A percentile compares a stretch with the other conserved stretches of the same genome.
Conservation (phyloP, 2,329 filamentous ascomycete species). For the Colletotrichum sp. region DNA sequence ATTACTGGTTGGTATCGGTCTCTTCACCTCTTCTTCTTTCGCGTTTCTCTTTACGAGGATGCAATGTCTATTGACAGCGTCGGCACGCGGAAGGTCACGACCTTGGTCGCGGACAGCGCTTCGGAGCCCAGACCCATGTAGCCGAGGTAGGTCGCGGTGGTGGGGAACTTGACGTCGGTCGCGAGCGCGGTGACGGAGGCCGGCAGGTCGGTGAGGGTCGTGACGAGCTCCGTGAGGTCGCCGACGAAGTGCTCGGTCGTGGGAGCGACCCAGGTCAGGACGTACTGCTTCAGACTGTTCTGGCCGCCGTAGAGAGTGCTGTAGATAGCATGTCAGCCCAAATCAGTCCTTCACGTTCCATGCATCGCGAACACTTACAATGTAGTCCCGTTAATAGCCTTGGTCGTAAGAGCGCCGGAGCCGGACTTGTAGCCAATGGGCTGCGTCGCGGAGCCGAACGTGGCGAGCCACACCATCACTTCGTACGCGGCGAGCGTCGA, state of each 20-base stretch:
- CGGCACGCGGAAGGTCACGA: conserved; percentile 54
- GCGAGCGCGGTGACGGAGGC: conserved; percentile 20
- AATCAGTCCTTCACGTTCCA: too few relatives aligned
- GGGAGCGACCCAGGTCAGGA: conserved; percentile 54
- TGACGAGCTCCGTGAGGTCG: conserved; percentile 51
- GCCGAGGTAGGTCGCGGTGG: conserved; percentile 49
- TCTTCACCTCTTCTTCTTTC: not conserved
- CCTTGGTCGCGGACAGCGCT: conserved; percentile 44
- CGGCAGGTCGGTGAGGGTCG: conserved; percentile 34
- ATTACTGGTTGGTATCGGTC: not conserved
- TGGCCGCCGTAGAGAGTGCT: conserved; percentile 46
- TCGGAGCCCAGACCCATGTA: conserved; percentile 59
- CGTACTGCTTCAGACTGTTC: conserved; percentile 46
- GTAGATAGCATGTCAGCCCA: not conserved
- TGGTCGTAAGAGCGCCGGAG: conserved; percentile 33
- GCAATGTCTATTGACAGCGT: conserved; percentile 37
- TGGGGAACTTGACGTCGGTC: conserved; percentile 38
- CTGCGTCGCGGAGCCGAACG: conserved; percentile 49
- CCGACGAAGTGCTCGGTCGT: conserved; percentile 46
- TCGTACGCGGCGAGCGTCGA: conserved; percentile 51
- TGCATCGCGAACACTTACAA: conserved; percentile 40
- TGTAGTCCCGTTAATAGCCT: conserved; percentile 42
- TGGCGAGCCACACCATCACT: conserved; percentile 63
- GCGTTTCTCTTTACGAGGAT: not conserved
- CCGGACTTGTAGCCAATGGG: conserved; percentile 45